These are phyloP conservation scores for Hymenoscyphus infarciens DNA, from an alignment of 2,329 filamentous ascomycete genomes.

Conservation along the genomic window DNA sequence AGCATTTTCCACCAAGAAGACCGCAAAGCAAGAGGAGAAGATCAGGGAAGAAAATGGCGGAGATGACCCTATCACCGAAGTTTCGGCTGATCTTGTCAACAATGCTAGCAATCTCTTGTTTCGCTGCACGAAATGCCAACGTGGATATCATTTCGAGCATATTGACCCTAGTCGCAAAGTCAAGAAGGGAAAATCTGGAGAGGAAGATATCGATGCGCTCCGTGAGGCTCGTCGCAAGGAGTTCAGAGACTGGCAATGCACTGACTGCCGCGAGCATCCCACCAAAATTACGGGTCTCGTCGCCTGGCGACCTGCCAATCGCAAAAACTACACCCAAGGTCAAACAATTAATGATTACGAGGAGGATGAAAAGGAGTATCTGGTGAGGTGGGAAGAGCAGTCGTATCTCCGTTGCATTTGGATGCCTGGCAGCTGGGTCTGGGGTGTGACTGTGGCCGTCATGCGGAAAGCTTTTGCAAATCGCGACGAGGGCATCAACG, in stretches of 20 bases:
- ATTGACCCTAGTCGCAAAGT: conserved; percentile 46
- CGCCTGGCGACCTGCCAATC: conserved; percentile 75
- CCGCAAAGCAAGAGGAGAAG: conserved; percentile 77
- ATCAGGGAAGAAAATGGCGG: conserved; percentile 75
- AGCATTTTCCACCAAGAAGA: conserved; percentile 70
- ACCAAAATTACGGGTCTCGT: conserved; percentile 74
- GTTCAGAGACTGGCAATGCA: conserved; percentile 77
- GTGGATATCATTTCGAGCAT: conserved; percentile 82
- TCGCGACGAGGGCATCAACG: conserved; percentile 56
- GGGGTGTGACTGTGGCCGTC: conserved; percentile 56
- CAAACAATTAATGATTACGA: conserved; percentile 52
- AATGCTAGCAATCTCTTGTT: conserved; percentile 76
- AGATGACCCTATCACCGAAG: conserved; percentile 67
- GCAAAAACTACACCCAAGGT: conserved; percentile 51
- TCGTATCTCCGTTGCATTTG: conserved; percentile 83
- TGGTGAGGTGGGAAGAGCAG: conserved; percentile 79
- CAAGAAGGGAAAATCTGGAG: conserved; percentile 36
- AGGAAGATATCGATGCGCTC: conserved; percentile 44
- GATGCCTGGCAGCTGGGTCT: conserved; percentile 89
- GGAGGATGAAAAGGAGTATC: conserved; percentile 84
- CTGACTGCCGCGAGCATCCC: conserved; percentile 64
- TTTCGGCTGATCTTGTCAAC: conserved; percentile 65
- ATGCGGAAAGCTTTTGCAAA: conserved; percentile 78
- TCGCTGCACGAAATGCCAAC: conserved; percentile 72
- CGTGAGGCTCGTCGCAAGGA: conserved; percentile 64